These are phyloP conservation scores for Aspergillus novofumigatus DNA, from an alignment of 2,329 filamentous ascomycete species.

Conservation along the genomic window DNA sequence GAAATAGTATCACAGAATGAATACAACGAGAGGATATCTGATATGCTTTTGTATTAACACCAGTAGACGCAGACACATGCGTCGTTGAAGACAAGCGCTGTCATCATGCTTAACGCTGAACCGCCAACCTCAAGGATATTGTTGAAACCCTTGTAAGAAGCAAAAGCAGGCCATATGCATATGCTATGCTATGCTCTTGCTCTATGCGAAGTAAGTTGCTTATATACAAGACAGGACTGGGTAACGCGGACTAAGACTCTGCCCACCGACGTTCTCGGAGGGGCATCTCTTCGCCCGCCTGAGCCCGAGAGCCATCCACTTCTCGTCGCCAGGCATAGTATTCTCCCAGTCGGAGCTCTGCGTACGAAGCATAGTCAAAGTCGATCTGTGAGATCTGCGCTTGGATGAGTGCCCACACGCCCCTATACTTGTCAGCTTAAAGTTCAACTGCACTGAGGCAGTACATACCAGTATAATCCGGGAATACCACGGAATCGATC, in stretches of 20 bases:
- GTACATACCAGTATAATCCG: constrained; percentile 65
- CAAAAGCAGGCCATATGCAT: neutral
- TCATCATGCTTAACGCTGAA: neutral
- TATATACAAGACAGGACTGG: neutral
- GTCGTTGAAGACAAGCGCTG: no score
- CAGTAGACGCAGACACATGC: no score
- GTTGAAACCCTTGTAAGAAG: constrained; percentile 1
- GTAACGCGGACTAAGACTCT: constrained; percentile 30
- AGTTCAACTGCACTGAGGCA: neutral
- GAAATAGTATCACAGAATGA: no score
- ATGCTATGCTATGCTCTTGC: neutral
- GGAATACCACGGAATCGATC: constrained; percentile 85
- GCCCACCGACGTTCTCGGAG: constrained; percentile 79
- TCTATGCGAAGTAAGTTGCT: neutral
- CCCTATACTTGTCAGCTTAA: constrained; percentile 57
- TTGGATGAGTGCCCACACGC: constrained; percentile 94
- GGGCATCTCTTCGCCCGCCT: constrained; percentile 57
- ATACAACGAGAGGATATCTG: no score
- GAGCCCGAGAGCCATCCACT: constrained; percentile 57
- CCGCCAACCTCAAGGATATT: neutral
- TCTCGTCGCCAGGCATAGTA: constrained; percentile 91
- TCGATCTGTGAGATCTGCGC: constrained; percentile 91
- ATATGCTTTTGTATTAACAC: no score
- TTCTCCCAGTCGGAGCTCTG: constrained; percentile 78
- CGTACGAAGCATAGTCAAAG: constrained; percentile 93